Evolutionary conservation across 768 basidiomycete genomes (phyloP), one percentile per base, ranked within the genome.

Genomic region (Leucocoprinus sp.): DNA sequence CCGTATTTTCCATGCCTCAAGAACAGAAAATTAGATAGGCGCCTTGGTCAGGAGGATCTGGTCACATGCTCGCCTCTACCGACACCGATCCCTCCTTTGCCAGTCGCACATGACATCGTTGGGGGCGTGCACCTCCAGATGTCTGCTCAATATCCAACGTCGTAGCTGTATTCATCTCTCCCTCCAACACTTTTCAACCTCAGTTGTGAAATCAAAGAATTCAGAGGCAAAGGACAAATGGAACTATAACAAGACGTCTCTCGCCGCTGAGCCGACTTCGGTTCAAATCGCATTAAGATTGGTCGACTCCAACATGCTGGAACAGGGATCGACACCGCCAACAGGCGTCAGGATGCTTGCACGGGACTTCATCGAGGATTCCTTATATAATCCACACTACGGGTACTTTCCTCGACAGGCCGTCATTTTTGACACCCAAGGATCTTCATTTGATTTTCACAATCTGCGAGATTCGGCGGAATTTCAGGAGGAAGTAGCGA

Each of bases 361-460:
- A 37, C 80, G 96, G 52, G 95, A 99, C 66, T 99, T 86, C 60
- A 92, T 99, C 50, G 92, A 98, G 58, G 96, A 99, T 60, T 83
- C 88, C 6, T 65, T 99, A 28, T 99, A 99, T 68, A 98, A 99
- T 61, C 93, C 92, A 3, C 68, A 93, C 62, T 98, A 99, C 59
- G 96, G 96, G 28, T 99, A 99, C 66, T 98, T 99, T 61, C 81
- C 91, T 23, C 85, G 86, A 55, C 86, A 92, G 57, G 95, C 88
- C 1, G 84, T 80, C 36, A 98, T 99, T 52, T 90, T 96, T 61
- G 80, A 81, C 29, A 69, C 78, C 1, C 68, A 77, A 12, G 70
- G 77, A 24, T 62, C 60, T 3, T 60, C 67, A 54, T 82, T 95
- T 54, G 71, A 91, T 56, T 96, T 97, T 60, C 55, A 63, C 6